These are phyloP conservation scores for Kwoniella sp. DNA, from an alignment of 768 basidiomycete genomes.

Conservation along the genomic window DNA sequence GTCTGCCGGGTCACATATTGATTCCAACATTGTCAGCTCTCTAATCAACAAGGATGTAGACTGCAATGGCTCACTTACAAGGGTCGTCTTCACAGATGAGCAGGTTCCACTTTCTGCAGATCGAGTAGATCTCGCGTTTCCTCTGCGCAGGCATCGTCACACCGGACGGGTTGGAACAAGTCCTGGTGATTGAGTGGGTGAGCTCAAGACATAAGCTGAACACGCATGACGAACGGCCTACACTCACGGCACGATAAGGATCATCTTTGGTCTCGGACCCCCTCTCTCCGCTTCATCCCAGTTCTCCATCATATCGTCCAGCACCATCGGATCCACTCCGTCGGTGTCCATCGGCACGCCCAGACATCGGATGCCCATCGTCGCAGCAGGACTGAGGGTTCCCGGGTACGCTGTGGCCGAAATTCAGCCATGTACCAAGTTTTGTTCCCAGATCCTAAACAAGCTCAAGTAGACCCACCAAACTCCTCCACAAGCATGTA, in stretches of 20 bases:
- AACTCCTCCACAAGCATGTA: slow-evolving; percentile 64
- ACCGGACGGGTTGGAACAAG: slow-evolving; percentile 75
- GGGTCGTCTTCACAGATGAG: slow-evolving; percentile 79
- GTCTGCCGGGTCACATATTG: slow-evolving; percentile 51
- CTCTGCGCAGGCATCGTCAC: slow-evolving; percentile 66
- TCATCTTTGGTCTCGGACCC: slow-evolving; percentile 61
- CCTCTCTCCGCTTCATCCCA: slow-evolving; percentile 68
- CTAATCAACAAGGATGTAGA: neutral
- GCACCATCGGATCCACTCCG: slow-evolving; percentile 66
- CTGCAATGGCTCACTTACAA: slow-evolving; percentile 39
- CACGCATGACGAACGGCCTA: no score
- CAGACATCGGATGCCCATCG: slow-evolving; percentile 48
- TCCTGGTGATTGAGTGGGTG: slow-evolving; percentile 20
- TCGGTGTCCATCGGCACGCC: slow-evolving; percentile 67
- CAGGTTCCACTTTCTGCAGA: slow-evolving; percentile 75
- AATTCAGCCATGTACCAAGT: slow-evolving; percentile 34
- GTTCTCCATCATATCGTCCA: slow-evolving; percentile 64
- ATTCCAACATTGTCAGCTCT: slow-evolving; percentile 24
- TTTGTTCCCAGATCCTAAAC: neutral
- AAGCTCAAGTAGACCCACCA: slow-evolving; percentile 61
- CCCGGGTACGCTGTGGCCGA: slow-evolving; percentile 44
- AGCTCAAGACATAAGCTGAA: neutral
- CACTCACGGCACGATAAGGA: slow-evolving; percentile 30
- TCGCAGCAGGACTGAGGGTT: slow-evolving; percentile 61
- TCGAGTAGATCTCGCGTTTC: slow-evolving; percentile 74